Evolutionary conservation across 2,329 filamentous ascomycete genomes (phyloP).

Genomic region (Xylaria arbuscula): DNA sequence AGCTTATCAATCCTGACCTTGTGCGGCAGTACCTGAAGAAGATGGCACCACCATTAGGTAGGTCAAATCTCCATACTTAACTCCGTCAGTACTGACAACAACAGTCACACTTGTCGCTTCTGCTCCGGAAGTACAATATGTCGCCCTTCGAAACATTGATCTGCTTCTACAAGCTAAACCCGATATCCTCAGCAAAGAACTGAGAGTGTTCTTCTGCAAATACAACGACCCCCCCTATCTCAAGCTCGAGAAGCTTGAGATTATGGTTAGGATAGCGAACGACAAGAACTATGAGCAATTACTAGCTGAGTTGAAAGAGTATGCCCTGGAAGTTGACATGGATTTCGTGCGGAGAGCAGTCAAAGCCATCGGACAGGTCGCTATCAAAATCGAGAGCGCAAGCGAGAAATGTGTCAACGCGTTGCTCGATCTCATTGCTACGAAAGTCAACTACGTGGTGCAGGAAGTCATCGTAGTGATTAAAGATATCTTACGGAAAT

Average conservation of each 20-base stretch:
- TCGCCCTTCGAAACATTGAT: constrained; percentile 95
- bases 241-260: constrained; percentile 97
- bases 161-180: constrained; percentile 94
- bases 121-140: constrained; percentile 96
- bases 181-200: constrained; percentile 95
- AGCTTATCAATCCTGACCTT: constrained; percentile 78
- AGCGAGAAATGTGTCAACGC: constrained; percentile 97
- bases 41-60: constrained; percentile 95
- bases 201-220: constrained; percentile 99
- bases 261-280: constrained; percentile 99
- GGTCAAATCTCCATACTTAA: constrained; percentile 43
- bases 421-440: constrained; percentile 91
- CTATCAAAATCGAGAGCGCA: constrained; percentile 96
- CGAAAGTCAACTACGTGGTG: constrained; percentile 98
- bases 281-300: constrained; percentile 96
- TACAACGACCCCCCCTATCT: constrained; percentile 99
- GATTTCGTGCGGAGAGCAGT: constrained; percentile 95
- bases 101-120: constrained; percentile 94
- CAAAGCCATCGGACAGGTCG: constrained; percentile 95
- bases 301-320: constrained; percentile 94
- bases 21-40: constrained; percentile 93
- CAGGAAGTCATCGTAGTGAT: constrained; percentile 99
- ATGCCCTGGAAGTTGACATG: constrained; percentile 98
- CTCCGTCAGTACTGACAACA: constrained; percentile 35
- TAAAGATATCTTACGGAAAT: constrained; percentile 97